Conservation (phyloP, 306 rosid species). For the Prunus kanzakura region DNA sequence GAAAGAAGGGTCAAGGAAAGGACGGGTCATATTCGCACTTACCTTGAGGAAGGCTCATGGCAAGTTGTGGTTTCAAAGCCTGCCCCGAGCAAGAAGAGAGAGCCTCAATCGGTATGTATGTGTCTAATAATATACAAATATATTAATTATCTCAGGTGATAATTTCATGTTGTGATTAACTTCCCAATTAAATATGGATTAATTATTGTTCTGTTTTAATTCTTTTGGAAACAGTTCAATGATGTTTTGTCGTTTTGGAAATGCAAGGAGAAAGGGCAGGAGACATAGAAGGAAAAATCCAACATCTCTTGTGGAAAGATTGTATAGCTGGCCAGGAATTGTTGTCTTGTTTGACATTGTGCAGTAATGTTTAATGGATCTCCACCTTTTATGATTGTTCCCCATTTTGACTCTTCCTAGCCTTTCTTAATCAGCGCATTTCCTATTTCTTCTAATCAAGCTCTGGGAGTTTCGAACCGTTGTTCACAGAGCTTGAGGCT, state of each 20-base stretch:
- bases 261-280: not conserved
- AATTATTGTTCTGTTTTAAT: no score
- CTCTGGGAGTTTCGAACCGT: no score
- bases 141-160: not conserved
- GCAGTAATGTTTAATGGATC: no score
- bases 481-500: no score
- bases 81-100: not conserved
- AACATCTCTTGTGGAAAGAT: not conserved
- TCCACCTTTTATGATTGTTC: no score
- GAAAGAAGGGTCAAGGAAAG: not conserved
- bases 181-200: not conserved
- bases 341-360: not conserved
- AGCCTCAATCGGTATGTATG: not conserved
- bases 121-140: no score
- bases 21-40: not conserved
- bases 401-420: no score
- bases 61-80: not conserved
- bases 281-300: not conserved
- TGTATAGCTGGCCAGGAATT: not conserved
- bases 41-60: not conserved
- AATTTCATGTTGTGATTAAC: not conserved
- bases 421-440: no score
- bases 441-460: no score
- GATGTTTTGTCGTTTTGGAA: conserved; percentile 15
- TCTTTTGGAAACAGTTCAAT: not conserved